Base-by-base conservation (phyloP, 768 basidiomycete genomes). In the Suillus fuscotomentosus region DNA sequence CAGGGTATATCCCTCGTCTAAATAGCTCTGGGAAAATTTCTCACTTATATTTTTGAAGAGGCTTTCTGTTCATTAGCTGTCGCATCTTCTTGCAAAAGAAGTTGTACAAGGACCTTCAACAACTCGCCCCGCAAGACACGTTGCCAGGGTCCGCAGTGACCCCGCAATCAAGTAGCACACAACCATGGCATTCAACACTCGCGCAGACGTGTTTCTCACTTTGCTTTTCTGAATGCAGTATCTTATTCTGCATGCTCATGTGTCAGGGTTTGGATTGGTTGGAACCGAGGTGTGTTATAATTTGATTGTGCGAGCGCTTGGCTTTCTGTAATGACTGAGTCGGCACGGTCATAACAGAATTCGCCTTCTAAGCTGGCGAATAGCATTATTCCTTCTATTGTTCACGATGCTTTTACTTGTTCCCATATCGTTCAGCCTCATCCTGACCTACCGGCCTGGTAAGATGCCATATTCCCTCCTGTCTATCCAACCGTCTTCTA, bases 211-310 rank as follows among this genome's bases (percentile, higher is more conserved):
- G 87, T 8, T 94, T 95, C 69, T 83, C 90, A 0, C 75, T 86
- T 39, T 88, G 87, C 69, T 91, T 94, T 72, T 83, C 89, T 1
- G 93, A 94, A 75, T 86, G 88, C 60, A 88, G 87, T 66, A 83
- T 85, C 69, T 77, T 94, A 65, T 94, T 94, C 69, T 66, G 86
- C 14, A 79, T 94, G 63, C 78, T 94, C 6, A 84, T 94, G 75
- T 82, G 85, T n/a, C 92, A 95, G 75, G 89, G 83, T 3, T 60
- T 86, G 55, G 78, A 81, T 47, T 50, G 87, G 1, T 79, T 93
- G 43, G 77, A 83, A 42, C 70, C 86, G 13, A 73, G 75, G 90
- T 92, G 56, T 64, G 88, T 80, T 39, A 54, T 36, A 5, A 24
- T 27, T 47, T 39, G 47, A 31, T 17, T 53, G 63, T 11, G n/a